Evolutionary conservation across 352 stramenopile species (phyloP), one percentile per base, ranked within the genome.

Genomic region (Proteromonas lacertae): DNA sequence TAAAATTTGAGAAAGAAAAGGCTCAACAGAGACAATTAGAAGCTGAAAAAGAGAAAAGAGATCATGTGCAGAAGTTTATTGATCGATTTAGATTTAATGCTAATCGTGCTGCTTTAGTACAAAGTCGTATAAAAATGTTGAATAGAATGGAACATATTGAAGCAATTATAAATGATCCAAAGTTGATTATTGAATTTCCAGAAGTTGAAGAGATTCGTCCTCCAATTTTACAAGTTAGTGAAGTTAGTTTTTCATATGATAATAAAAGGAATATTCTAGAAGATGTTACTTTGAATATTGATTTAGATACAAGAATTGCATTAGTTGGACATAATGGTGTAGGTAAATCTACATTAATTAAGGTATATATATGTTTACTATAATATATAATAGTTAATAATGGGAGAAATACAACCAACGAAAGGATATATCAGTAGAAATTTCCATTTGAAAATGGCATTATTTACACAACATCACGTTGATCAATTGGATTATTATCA

Each of bases 291-390:
- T 56, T 92, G 7, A 79, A 91, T 52, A 62, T 92, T 20, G 91
- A 72, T 14, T 58, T 92, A 25, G 77, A 67, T 12, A 92, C 78
- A 36, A 76, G 81, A 55, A 69, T 95, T 23, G 81, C 76, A 16
- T 87, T 82, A 42, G 81, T 93, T 32, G 78, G 81, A 43, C 70
- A 72, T 30, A 94, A 94, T 47, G 81, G 81, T 41, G 81, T 78
- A 25, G 81, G 81, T 43, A 94, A 94, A 56, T 90, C 70, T 40
- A 93, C 81, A 36, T 76, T 93, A 48, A 93, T 94, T 54, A 94
- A 94, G 66, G 68, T 90, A n/a, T n/a, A n/a, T n/a, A n/a, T n/a
- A n/a, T n/a, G n/a, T n/a, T n/a, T n/a, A n/a, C n/a, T n/a, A n/a
- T n/a, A n/a, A n/a, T n/a, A n/a, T n/a, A n/a, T n/a, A n/a, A n/a